Base-by-base conservation (phyloP, 1,284 basidiomycete species). In the Malassezia globosa region DNA sequence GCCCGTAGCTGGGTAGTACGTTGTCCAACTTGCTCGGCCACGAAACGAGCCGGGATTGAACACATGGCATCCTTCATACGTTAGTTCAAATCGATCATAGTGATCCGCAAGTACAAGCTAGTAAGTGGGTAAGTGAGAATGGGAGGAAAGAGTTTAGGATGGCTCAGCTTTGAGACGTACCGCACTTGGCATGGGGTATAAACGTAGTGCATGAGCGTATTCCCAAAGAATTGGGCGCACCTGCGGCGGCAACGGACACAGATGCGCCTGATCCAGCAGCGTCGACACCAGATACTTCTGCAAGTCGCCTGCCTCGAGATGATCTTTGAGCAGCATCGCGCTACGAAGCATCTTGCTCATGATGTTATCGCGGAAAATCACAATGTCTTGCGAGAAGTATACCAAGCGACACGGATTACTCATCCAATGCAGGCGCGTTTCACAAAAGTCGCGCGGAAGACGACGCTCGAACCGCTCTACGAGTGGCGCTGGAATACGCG, bases 1-100 rank as follows among this genome's bases (percentile, higher is more conserved):
- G 34, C 59, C 65, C 21, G 46, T 66, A 21, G 58, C 56, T 13
- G 72, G 72, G 35, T 73, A 70, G 48, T 72, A 73, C 2, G 71
- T 72, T 11, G 63, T 60, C 72, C 72, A 73, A 0, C 60, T 55
- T 16, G 51, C 37, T 23, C 52, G 51, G 13, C 72, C 66, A 18
- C 60, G 42, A 50, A 71, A 72, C 1, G 66, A 64, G 11, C 94
- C 92, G 0, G 94, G 94, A 72, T 97, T 99, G 77, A 97, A 89
- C 24, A 97, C 94, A 73, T 96, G 92, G 66, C 94, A 97, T 5
- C 87, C 88, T 44, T 92, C 90, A 69, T 99, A 99, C 1, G 90
- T 97, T 59, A 96, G 77, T 64, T 94, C 88, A 72, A 87, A 99
- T 29, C 85, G 80, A 66, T 96, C 90, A 71, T 94, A 96, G 72